Base-by-base conservation (phyloP, 768 basidiomycete genomes). In the Boletus rubroflammeus region DNA sequence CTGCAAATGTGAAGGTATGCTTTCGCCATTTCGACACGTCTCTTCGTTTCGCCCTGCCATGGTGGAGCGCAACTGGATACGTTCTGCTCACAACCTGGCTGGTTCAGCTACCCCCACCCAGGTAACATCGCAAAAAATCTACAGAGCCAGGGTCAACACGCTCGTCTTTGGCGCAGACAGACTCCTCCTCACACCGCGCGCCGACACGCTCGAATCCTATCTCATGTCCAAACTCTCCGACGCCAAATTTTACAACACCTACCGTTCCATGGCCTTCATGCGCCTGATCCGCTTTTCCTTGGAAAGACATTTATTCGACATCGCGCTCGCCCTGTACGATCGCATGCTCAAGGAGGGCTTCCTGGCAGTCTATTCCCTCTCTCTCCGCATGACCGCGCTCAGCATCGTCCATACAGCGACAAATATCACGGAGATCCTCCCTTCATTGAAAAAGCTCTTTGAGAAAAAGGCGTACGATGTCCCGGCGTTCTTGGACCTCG, bases 261-360 rank as follows among this genome's bases (percentile, higher is more conserved):
- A 69, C 28, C 63, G 68, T 9, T 51, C 61, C 31, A 35, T 42
- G n/a, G 64, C 70, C 11, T 80, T 73, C 57, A 73, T 76, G 54
- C 68, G 66, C 19, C 60, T 74, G 43, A 74, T 81, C 21, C 58
- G 67, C 8, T 67, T 74, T 19, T 75, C 82, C 44, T 61, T 83
- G 23, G 65, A 73, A 17, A 59, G 73, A 36, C 69, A 70, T 1
- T 52, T 66, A 8, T 74, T 76, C 49, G 59, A 62, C 13, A 66
- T 73, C 32, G 81, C 82, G 0, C 61, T 72, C 17, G 54, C 63
- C 3, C 64, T 82, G 11, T 75, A 79, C 59, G 59, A 70, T 8
- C 70, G 73, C 17, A 78, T 84, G 76, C 55, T 63, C 19, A 61
- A 67, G 1, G 72, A 75, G 17, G 74, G 75, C 9, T 69, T 80